These are phyloP conservation scores for Dendrobium nobile DNA, from an alignment of 106 monocot genomes.

Conservation along the genomic window DNA sequence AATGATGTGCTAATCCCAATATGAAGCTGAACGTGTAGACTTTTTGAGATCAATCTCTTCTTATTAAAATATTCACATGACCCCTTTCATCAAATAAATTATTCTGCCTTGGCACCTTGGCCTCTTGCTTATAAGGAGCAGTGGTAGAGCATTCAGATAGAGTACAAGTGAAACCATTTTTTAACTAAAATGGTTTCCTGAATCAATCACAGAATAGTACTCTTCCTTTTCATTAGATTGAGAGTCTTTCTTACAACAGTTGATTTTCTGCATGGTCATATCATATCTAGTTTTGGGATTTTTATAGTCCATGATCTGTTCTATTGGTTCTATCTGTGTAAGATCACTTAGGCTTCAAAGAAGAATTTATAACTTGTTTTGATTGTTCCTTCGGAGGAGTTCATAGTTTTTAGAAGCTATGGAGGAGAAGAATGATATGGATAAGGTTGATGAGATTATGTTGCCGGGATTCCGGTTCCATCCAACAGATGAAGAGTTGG, in stretches of 20 bases:
- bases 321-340: no score
- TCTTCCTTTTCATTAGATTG: background rate
- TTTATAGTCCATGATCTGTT: no score
- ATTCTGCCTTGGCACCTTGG: background rate
- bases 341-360: no score
- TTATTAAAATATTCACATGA: background rate
- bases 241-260: background rate
- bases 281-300: background rate
- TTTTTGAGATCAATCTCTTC: constrained; percentile 3
- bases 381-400: background rate
- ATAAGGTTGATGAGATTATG: constrained; percentile 58
- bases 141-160: background rate
- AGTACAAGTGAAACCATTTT: background rate
- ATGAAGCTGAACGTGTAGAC: constrained; percentile 1
- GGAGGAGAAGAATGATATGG: constrained; percentile 44
- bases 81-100: background rate
- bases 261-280: background rate
- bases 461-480: constrained; percentile 68
- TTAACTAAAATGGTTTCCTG: background rate
- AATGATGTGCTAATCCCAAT: constrained; percentile 3
- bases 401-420: constrained; percentile 11
- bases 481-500: constrained; percentile 73
- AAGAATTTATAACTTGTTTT: background rate
- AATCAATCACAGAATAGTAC: background rate
- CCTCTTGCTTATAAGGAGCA: constrained; percentile 8